Percentiles rank a stretch among this genome's conserved stretches.
Conservation (phyloP, 2,329 filamentous ascomycete species). For the Colletotrichum simmondsii region DNA sequence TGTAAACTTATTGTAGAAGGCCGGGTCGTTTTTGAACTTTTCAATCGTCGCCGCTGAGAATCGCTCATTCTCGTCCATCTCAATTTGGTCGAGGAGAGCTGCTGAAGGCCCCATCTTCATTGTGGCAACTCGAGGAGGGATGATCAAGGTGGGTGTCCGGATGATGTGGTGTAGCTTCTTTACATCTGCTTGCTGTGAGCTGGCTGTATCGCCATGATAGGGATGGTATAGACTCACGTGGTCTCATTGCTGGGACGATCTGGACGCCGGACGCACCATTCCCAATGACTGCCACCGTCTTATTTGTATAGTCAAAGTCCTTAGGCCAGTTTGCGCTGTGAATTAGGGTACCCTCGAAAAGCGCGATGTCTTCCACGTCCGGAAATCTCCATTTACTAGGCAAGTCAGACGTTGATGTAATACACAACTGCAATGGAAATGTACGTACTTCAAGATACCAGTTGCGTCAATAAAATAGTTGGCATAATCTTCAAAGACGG, state of each 20-base stretch:
- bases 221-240: constrained; percentile 43
- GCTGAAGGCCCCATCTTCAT: constrained; percentile 48
- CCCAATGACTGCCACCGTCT: constrained; percentile 66
- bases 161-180: constrained; percentile 54
- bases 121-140: constrained; percentile 47
- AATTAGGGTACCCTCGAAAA: constrained; percentile 59
- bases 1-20: constrained; percentile 57
- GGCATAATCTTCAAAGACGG: constrained; percentile 55
- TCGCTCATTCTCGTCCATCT: constrained; percentile 38
- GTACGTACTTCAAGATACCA: constrained; percentile 63
- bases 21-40: constrained; percentile 57
- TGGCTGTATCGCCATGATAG: not conserved
- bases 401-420: constrained; percentile 28
- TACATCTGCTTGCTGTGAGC: constrained; percentile 45
- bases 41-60: constrained; percentile 52
- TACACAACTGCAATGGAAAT: not conserved
- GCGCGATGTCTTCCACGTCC: constrained; percentile 55
- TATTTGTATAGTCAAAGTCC: constrained; percentile 58
- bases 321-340: constrained; percentile 66
- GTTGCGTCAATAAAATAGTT: constrained; percentile 61
- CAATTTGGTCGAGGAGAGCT: constrained; percentile 37
- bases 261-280: constrained; percentile 67
- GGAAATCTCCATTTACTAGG: constrained; percentile 64
- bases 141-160: constrained; percentile 55
- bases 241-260: constrained; percentile 61